Conservation (phyloP, 495 filamentous ascomycete genomes). For the Lasiosphaeris hirsuta region DNA sequence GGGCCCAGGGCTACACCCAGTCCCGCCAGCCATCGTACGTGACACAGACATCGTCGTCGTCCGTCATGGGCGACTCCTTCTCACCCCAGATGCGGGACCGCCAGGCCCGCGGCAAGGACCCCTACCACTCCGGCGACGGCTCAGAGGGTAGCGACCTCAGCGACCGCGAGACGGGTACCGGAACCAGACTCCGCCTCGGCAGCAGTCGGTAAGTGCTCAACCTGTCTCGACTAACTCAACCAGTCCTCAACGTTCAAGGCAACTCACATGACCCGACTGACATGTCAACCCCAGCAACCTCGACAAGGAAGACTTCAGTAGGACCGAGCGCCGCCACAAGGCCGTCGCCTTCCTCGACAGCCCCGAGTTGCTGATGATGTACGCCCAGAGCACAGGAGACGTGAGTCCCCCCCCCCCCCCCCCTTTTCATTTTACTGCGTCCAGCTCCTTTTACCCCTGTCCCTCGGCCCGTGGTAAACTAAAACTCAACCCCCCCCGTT, state of each 20-base stretch:
- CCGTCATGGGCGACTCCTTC: slow-evolving; percentile 21
- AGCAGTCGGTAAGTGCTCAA: slow-evolving; percentile 12
- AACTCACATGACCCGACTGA: neutral
- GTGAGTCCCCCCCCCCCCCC: slow-evolving; percentile 30
- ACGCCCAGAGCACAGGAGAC: slow-evolving; percentile 42
- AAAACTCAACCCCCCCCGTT: neutral
- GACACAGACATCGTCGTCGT: slow-evolving; percentile 12
- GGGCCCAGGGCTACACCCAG: neutral
- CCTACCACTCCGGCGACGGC: slow-evolving; percentile 31
- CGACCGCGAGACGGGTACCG: slow-evolving; percentile 19
- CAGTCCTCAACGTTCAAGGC: neutral
- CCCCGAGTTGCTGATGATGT: slow-evolving; percentile 54
- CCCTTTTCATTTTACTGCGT: neutral
- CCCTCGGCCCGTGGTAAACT: neutral
- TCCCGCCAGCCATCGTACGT: slow-evolving; percentile 2
- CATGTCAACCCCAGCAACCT: neutral
- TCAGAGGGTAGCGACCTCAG: slow-evolving; percentile 27
- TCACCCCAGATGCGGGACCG: slow-evolving; percentile 46
- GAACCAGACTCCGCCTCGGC: slow-evolving; percentile 14
- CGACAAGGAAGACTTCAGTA: slow-evolving; percentile 28
- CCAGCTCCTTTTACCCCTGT: neutral
- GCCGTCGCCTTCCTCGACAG: slow-evolving; percentile 46
- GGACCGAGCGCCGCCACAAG: slow-evolving; percentile 34
- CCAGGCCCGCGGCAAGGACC: slow-evolving; percentile 53
- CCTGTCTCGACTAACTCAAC: neutral